Evolutionary conservation across 2,329 filamentous ascomycete species (phyloP).

Genomic region (Talaromyces marneffei): DNA sequence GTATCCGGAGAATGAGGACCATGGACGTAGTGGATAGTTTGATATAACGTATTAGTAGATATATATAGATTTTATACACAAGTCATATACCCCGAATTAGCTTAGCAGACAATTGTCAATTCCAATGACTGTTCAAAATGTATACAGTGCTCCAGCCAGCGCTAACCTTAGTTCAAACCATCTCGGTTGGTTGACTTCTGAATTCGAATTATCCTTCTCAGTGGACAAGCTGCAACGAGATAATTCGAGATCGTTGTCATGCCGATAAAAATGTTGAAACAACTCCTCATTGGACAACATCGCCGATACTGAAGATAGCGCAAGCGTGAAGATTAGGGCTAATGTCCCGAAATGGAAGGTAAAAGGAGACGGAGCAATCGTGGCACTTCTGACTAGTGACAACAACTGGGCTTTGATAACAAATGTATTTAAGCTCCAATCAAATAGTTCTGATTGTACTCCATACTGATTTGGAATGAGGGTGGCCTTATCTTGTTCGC

Average conservation of each 20-base stretch:
- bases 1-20: conserved; percentile 21
- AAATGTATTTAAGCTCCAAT: too few relatives aligned
- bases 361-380: neutral
- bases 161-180: too few relatives aligned
- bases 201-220: too few relatives aligned
- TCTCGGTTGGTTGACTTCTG: too few relatives aligned
- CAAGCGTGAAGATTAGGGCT: neutral
- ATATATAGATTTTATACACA: neutral
- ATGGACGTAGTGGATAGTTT: neutral
- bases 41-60: neutral
- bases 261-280: neutral
- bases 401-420: too few relatives aligned
- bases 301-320: neutral
- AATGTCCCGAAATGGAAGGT: neutral
- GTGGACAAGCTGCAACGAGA: too few relatives aligned
- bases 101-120: neutral
- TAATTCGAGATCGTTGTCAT: neutral
- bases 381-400: too few relatives aligned
- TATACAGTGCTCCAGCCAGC: too few relatives aligned
- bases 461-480: too few relatives aligned
- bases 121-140: neutral
- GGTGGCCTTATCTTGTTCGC: too few relatives aligned
- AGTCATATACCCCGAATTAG: neutral
- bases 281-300: neutral
- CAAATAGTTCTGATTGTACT: too few relatives aligned